Conservation (phyloP, 192 early-diverging fungal genomes). For the Backusella mclennaniae region DNA sequence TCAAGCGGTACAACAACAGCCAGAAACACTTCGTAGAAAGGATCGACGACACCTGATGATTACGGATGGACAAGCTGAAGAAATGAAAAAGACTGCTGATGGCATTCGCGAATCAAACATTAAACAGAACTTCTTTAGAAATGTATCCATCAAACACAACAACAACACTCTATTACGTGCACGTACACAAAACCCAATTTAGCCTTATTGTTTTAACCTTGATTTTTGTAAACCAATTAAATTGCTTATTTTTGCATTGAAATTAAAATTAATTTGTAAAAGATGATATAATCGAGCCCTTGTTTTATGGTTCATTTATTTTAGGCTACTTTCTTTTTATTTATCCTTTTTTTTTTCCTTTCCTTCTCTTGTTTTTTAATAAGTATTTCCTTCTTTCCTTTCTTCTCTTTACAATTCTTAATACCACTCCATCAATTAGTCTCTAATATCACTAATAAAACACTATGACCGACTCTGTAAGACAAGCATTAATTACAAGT, state of each 20-base stretch:
- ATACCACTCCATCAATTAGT: not conserved
- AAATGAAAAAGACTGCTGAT: not conserved
- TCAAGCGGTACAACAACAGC: not conserved
- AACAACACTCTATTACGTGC: not conserved
- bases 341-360: not conserved
- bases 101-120: not conserved
- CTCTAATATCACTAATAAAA: not conserved
- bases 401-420: not conserved
- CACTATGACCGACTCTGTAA: slow-evolving; percentile 10
- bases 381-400: not conserved
- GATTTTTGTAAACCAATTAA: not conserved
- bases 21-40: slow-evolving; percentile 3
- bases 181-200: slow-evolving; percentile 1
- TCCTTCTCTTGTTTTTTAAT: not conserved
- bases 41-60: not conserved
- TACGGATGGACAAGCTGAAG: slow-evolving; percentile 7
- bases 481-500: slow-evolving; percentile 16
- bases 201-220: not conserved
- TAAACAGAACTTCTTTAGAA: not conserved
- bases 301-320: not conserved
- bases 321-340: not conserved
- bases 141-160: not conserved
- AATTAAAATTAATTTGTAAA: not conserved
- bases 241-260: not conserved
- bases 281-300: too few species aligned